Evolutionary conservation across 208 protist species (phyloP).

Genomic region (Wallacemonas collosoma): DNA sequence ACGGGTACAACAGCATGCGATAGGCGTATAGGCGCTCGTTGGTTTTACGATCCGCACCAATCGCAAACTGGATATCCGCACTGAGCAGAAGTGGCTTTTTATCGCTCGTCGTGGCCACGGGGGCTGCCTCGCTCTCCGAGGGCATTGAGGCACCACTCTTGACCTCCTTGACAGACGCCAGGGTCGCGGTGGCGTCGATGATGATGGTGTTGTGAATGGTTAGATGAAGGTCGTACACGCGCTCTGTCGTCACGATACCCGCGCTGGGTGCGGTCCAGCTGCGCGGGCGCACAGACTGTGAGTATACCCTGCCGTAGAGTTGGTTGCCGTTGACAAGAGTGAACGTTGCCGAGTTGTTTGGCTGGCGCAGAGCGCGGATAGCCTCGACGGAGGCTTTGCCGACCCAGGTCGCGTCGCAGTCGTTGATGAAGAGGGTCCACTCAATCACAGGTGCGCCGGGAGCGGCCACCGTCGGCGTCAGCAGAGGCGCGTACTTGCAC

Average conservation of each 20-base stretch:
- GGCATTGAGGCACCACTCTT: slow-evolving; percentile 9
- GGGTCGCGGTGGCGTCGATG: slow-evolving; percentile 34
- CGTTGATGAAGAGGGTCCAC: slow-evolving; percentile 84
- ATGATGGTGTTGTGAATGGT: slow-evolving; percentile 61
- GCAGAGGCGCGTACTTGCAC: slow-evolving; percentile 83
- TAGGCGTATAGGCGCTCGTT: slow-evolving; percentile 80
- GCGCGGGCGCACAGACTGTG: slow-evolving; percentile 74
- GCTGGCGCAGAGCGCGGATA: slow-evolving; percentile 66
- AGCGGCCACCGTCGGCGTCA: slow-evolving; percentile 54
- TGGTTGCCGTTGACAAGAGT: slow-evolving; percentile 42
- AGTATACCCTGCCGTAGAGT: slow-evolving; percentile 77
- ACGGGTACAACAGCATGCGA: slow-evolving; percentile 69
- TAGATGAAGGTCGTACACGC: slow-evolving; percentile 48
- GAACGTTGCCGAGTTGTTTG: slow-evolving; percentile 65
- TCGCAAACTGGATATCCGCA: slow-evolving; percentile 63
- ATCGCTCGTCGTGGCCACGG: background rate
- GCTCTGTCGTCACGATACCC: slow-evolving; percentile 47
- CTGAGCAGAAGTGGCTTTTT: slow-evolving; percentile 24
- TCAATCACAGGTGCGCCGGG: slow-evolving; percentile 35
- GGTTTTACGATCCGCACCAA: slow-evolving; percentile 40
- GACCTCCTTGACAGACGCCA: background rate
- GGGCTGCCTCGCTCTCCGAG: background rate
- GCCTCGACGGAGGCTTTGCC: slow-evolving; percentile 67
- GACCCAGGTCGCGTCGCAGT: slow-evolving; percentile 87
- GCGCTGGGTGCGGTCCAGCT: slow-evolving; percentile 46